These are phyloP conservation scores for Dalbergia cochinchinensis DNA, from an alignment of 306 rosid genomes.

Conservation along the genomic window DNA sequence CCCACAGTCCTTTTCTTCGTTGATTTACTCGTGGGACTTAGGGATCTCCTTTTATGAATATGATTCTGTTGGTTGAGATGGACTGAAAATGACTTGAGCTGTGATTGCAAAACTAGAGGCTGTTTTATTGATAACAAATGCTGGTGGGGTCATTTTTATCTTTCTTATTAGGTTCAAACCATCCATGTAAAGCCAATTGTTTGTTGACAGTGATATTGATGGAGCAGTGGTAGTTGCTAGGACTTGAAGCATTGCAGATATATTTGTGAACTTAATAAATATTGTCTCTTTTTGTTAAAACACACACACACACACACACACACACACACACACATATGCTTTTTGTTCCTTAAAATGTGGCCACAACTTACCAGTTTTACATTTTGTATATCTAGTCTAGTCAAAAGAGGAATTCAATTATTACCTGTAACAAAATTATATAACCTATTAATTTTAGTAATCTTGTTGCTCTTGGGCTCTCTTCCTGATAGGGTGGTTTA, in stretches of 20 bases:
- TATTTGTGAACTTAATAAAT: background rate
- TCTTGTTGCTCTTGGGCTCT: slow-evolving; percentile 17
- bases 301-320: too few relatives aligned
- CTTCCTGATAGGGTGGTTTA: slow-evolving; percentile 7
- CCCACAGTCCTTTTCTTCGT: slow-evolving; percentile 20
- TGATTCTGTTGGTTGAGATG: slow-evolving; percentile 42
- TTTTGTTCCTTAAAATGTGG: slow-evolving; percentile 6
- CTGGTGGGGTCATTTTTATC: slow-evolving; percentile 46
- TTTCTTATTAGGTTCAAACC: slow-evolving; percentile 41
- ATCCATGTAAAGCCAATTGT: slow-evolving; percentile 39
- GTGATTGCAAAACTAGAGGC: slow-evolving; percentile 35
- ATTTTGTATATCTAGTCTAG: slow-evolving; percentile 11
- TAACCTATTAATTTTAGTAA: background rate
- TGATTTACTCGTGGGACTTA: slow-evolving; percentile 38
- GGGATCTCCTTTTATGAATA: slow-evolving; percentile 36
- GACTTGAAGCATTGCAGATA: slow-evolving; percentile 28
- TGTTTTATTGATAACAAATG: slow-evolving; percentile 47
- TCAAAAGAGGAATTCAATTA: slow-evolving; percentile 16
- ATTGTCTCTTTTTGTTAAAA: background rate
- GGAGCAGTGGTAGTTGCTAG: slow-evolving; percentile 41
- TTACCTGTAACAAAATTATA: background rate
- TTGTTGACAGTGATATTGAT: slow-evolving; percentile 43
- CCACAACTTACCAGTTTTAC: background rate
- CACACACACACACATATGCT: background rate
- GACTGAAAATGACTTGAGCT: slow-evolving; percentile 38